Conservation (phyloP, 2,329 filamentous ascomycete genomes). For the Clonostachys rosea region DNA sequence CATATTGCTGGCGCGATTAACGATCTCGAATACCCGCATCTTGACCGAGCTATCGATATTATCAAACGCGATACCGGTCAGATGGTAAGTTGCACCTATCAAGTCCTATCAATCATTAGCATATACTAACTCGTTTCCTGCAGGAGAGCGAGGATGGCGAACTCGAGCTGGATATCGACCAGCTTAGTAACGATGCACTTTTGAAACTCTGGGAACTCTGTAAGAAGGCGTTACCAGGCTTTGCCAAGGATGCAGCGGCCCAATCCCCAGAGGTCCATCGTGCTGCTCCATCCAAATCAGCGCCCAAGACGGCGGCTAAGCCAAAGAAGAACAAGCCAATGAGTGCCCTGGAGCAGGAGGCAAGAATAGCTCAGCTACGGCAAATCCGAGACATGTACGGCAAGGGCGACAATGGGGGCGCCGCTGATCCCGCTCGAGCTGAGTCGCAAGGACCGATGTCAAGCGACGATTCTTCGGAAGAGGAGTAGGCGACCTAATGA, state of each 20-base stretch:
- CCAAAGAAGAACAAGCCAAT: constrained; percentile 74
- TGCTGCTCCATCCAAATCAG: constrained; percentile 18
- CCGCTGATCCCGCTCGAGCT: too few species aligned
- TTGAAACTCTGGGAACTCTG: constrained; percentile 44
- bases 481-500: constrained; percentile 2
- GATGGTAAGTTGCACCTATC: constrained; percentile 51
- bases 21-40: constrained; percentile 71
- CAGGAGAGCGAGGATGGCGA: constrained; percentile 57
- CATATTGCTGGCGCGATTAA: constrained; percentile 84
- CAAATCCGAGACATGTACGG: constrained; percentile 42
- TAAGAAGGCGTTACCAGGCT: constrained; percentile 33
- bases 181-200: constrained; percentile 50
- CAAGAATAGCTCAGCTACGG: constrained; percentile 56
- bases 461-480: constrained; percentile 7
- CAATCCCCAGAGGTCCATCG: constrained; percentile 22
- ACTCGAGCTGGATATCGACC: constrained; percentile 55
- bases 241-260: constrained; percentile 24
- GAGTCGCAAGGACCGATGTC: background rate
- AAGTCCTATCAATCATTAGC: background rate
- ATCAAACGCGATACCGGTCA: constrained; percentile 82
- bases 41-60: constrained; percentile 78
- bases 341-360: constrained; percentile 66
- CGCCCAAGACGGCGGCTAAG: constrained; percentile 29
- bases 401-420: constrained; percentile 8
- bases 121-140: constrained; percentile 4